Evolutionary conservation across 495 filamentous ascomycete species (phyloP).

Genomic region (Aspergillus nidulans): DNA sequence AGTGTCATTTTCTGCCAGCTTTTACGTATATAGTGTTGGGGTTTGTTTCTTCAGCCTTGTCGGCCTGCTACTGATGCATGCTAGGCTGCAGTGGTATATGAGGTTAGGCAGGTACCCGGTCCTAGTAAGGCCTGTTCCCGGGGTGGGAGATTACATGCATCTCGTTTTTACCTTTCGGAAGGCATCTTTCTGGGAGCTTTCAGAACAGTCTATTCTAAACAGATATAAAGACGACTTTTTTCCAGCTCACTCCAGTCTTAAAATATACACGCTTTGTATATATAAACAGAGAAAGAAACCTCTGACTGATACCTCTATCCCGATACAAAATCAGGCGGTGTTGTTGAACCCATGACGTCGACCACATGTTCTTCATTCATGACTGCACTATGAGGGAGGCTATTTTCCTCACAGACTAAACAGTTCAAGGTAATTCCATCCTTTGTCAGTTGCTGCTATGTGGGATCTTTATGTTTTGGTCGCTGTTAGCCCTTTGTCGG

Average conservation of each 20-base stretch:
- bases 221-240: conserved; percentile 2
- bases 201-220: not conserved
- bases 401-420: conserved; percentile 4
- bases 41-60: conserved; percentile 8
- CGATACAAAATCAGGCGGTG: conserved; percentile 20
- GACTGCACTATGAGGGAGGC: conserved; percentile 10
- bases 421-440: conserved; percentile 6
- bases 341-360: conserved; percentile 26
- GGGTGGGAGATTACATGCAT: not conserved
- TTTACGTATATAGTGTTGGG: not conserved
- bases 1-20: not conserved
- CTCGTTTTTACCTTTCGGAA: not conserved
- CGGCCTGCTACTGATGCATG: not conserved
- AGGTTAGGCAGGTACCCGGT: conserved; percentile 13
- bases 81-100: conserved; percentile 14
- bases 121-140: not conserved
- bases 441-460: conserved; percentile 12
- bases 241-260: not conserved
- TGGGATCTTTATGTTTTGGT: conserved; percentile 2
- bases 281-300: not conserved
- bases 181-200: conserved; percentile 7
- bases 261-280: not conserved
- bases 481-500: conserved; percentile 13
- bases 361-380: conserved; percentile 23
- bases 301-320: not conserved